Evolutionary conservation across 1,139 yeast species (phyloP), one percentile per base, ranked within the genome.

Genomic region (Torulaspora pretoriensis): DNA sequence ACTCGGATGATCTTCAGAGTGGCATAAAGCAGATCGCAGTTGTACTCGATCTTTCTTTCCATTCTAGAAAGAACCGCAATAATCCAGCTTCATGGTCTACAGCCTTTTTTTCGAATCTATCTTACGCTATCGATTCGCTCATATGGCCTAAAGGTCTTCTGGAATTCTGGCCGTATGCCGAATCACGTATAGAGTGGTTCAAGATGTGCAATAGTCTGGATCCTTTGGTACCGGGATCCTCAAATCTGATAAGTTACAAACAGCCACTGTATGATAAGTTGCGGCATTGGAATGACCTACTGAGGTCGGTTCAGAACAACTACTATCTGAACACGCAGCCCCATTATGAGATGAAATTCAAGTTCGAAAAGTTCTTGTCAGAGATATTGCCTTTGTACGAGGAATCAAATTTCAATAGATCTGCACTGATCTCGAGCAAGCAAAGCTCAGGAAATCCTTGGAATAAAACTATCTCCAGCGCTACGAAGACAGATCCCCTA

Each of bases 371-470:
- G 38, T 63, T 62, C 47, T 29, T 63, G 12, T 55, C 65, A 1
- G 63, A 60, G 36, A 46, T 63, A 39, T 43, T 63, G 31, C 61
- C 65, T 5, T 46, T 60, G 2, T 40, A 49, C 38, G 67, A 63
- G 33, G 64, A 60, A 41, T 61, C 65, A 3, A 63, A 63, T 32
- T 58, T 57, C 30, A 63, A 63, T 44, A 55, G 61, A 45, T 55
- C 59, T 14, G 58, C 58, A 3, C 43, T 51, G 16, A 46, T 60
- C 32, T 47, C 57, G 4, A 43, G 33, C 22, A 43, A 19, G 27
- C 55, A 49, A 35, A 45, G 46, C 6, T 48, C 57, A 4, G 58
- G 53, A 1, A 55, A 47, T 30, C 42, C 50, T 3, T 55, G 59
- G 60, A 48, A 59, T 45, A 46, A 42, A 39, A 27, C 45, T 28